Base-by-base conservation (phyloP, 164 flowering plant genomes). In the Vitis rotundifolia region DNA sequence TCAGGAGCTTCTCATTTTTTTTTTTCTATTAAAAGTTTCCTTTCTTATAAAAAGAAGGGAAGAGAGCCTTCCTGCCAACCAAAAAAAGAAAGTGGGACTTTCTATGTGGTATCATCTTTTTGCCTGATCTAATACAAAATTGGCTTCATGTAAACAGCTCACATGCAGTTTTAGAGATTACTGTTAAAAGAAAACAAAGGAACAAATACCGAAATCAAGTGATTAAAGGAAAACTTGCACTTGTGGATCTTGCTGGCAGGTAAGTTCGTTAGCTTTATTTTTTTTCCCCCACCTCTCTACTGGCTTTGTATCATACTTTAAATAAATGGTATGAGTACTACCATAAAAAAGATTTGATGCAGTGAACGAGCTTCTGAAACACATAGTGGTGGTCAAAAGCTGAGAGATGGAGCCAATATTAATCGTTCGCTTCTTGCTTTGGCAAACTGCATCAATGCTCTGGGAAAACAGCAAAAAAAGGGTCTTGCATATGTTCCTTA, bases 401-500 rank as follows among this genome's bases (percentile, higher is more conserved):
- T 93, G 57, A 87, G 98, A 76, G 98, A 89, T 88, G 98, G 98
- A 63, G 95, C 97, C 71, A 91, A 90, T 68, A 93, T 93, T 64
- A 93, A 91, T 60, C 91, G 97, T 29, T 93, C 98, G 14, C 97
- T 93, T 73, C 93, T 93, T 76, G 97, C 98, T 74, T 79, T 93
- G 74, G 97, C 98, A 67, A 93, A 93, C 75, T 93, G 98, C 84
- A 91, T 93, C 54, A 93, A 90, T 80, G 98, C 98, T 70, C 68
- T 93, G 76, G 97, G 98, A 9, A 93, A 93, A 73, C 97, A 87
- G 73, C 95, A 90, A 67, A 93, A 88, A 80, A 93, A 87, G 87
- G 98, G 98, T 65, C 92, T 93, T 75, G 98, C 95, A 68, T 93
- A 93, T 83, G 98, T 91, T 54, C 98, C 98, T 68, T 93, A 93